Base-by-base conservation (phyloP, 768 basidiomycete genomes). In the Neoboletus subvelutipes region DNA sequence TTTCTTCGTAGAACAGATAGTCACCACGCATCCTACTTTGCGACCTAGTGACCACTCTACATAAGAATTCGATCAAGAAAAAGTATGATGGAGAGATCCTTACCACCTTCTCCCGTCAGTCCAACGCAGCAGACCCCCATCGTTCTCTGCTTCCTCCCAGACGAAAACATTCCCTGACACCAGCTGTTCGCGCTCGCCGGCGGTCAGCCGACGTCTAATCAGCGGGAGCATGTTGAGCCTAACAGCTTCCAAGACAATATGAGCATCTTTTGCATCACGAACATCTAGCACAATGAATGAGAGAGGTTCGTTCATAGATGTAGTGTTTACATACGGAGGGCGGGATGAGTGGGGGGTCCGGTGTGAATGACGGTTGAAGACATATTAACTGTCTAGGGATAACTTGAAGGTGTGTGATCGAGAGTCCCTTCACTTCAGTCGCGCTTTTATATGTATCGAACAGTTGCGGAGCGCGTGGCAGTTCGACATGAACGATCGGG, bases 11-110 rank as follows among this genome's bases (percentile, higher is more conserved):
- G 71, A 90, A 91, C 17, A 92, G 75, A 66, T 89, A 91, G 67
- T 88, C 89, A 22, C 85, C 88, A 26, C 87, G 78, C 90, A 92
- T 92, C 56, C 90, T 76, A 70, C 90, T 91, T 68, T 91, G 90
- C 1, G 90, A 91, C 88, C 89, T 90, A 59, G 18, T 33, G 31
- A 31, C 15, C 56, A 22, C 17, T 37, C 26, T 12, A 31, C 31
- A 26, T 60, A 8, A 60, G 49, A 58, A 57, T 52, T 34, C 11
- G n/a, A 41, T 43, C 33, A 48, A 40, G 29, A 40, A 46, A 40
- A 17, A 36, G 20, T 18, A 28, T 24, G 18, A 36, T 22, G n/a
- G 22, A 37, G 46, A 45, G 12, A 26, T 15, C 58, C 75, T 46
- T 69, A 85, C 90, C 90, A 92, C 74, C 90, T 76, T 60, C 88